Conservation (phyloP, 2,329 filamentous ascomycete genomes). For the Colletotrichum cereale region DNA sequence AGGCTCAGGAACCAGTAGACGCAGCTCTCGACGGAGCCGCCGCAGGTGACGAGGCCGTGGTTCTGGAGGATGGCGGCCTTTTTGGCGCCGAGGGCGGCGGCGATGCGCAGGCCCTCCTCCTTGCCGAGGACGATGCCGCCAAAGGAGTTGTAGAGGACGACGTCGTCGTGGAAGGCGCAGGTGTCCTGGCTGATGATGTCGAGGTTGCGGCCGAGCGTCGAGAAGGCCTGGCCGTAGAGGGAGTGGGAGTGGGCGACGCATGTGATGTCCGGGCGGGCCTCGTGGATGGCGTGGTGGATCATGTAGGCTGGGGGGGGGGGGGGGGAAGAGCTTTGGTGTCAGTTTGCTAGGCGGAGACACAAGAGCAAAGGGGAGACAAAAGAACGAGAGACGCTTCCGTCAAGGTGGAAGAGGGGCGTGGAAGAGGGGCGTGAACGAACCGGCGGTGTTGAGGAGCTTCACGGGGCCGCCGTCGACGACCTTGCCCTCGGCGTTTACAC, state of each 20-base stretch:
- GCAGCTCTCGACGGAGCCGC: constrained; percentile 61
- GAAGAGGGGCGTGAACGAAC: neutral
- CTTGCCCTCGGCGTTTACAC: constrained; percentile 70
- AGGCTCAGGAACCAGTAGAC: constrained; percentile 68
- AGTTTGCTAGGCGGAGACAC: neutral
- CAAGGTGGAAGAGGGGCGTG: neutral
- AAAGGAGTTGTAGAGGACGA: constrained; percentile 60
- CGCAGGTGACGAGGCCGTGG: constrained; percentile 67
- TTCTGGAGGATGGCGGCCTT: constrained; percentile 68
- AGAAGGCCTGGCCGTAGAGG: constrained; percentile 69
- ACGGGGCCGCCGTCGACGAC: constrained; percentile 70
- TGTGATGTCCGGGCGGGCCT: constrained; percentile 65
- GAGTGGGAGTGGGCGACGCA: constrained; percentile 68
- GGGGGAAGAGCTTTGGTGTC: neutral
- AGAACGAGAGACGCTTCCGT: neutral
- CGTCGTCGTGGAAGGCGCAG: constrained; percentile 69
- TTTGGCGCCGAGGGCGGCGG: constrained; percentile 58
- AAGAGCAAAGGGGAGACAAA: neutral
- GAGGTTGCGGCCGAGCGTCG: constrained; percentile 69
- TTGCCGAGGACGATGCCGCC: constrained; percentile 65
- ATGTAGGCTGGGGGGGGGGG: constrained; percentile 53
- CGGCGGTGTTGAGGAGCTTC: constrained; percentile 35
- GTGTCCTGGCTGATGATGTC: constrained; percentile 76
- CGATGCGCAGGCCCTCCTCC: constrained; percentile 64
- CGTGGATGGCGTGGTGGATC: constrained; percentile 64